phyloP scores from a whole-genome alignment of 2,329 filamentous ascomycete species.

The Mariannaea sp. region DNA sequence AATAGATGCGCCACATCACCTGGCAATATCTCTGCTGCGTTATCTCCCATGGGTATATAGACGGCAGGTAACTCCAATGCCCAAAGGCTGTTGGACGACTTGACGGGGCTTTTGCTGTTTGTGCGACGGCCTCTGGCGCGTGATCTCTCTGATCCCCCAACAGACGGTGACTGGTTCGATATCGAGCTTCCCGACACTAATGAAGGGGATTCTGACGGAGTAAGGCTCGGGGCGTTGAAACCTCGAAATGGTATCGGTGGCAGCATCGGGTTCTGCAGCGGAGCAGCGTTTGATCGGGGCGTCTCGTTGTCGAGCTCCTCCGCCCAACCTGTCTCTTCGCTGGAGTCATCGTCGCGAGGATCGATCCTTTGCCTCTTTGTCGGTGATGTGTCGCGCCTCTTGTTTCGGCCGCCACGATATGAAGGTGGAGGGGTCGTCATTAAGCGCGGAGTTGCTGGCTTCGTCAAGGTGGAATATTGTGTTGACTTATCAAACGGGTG shows the following conservation, averaged over 20 bases:
- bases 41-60: background rate
- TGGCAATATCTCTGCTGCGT: background rate
- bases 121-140: background rate
- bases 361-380: background rate
- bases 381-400: no score
- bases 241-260: background rate
- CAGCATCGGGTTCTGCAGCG: background rate
- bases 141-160: background rate
- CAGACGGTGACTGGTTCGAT: background rate
- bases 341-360: background rate
- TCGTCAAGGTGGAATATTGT: no score
- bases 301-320: background rate
- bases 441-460: no score
- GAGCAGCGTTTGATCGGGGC: background rate
- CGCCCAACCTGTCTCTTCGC: background rate
- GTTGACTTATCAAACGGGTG: no score
- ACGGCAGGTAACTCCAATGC: background rate
- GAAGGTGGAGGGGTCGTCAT: no score
- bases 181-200: background rate
- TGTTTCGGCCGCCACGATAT: no score
- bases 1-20: background rate
- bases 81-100: background rate
- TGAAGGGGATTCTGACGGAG: background rate
- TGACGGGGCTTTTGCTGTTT: background rate
- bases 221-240: background rate